Conservation (phyloP, 2,329 filamentous ascomycete species). For the Lomentospora prolificans region DNA sequence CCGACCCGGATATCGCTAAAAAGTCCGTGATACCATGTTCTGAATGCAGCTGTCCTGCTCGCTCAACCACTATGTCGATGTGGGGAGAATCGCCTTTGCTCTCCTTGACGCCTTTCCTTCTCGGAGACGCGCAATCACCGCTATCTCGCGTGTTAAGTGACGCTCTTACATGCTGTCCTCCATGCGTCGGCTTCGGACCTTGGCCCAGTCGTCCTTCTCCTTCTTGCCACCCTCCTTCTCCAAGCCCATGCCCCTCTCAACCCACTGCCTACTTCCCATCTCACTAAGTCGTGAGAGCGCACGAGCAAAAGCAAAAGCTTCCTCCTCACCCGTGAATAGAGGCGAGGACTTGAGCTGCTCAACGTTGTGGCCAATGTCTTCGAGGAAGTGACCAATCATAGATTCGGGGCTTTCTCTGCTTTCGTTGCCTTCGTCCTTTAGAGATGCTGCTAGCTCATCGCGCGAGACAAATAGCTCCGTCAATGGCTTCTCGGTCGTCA, state of each 20-base stretch:
- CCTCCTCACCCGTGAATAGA: slow-evolving; percentile 90
- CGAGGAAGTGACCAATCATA: slow-evolving; percentile 71
- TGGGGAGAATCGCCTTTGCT: too few relatives aligned
- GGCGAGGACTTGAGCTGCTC: slow-evolving; percentile 73
- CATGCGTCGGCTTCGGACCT: slow-evolving; percentile 56
- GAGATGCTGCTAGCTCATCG: slow-evolving; percentile 54
- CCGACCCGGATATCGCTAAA: background rate
- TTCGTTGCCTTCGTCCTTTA: slow-evolving; percentile 22
- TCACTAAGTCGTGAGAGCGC: slow-evolving; percentile 76
- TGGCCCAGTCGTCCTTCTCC: slow-evolving; percentile 56
- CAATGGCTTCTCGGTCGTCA: slow-evolving; percentile 80
- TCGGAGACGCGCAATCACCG: background rate
- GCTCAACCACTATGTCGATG: too few relatives aligned
- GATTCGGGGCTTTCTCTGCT: slow-evolving; percentile 30
- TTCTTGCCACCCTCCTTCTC: slow-evolving; percentile 54
- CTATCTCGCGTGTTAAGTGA: too few relatives aligned
- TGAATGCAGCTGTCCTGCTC: too few relatives aligned
- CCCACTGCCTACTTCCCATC: slow-evolving; percentile 94
- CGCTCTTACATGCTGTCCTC: slow-evolving; percentile 51
- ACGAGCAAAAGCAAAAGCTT: slow-evolving; percentile 89
- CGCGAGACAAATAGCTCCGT: slow-evolving; percentile 76
- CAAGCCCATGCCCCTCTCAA: slow-evolving; percentile 67
- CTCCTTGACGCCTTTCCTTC: too few relatives aligned
- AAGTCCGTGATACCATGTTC: background rate
- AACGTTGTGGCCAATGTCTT: slow-evolving; percentile 79